Conservation (phyloP, 345 rosid species). For the Limnanthes douglasii region DNA sequence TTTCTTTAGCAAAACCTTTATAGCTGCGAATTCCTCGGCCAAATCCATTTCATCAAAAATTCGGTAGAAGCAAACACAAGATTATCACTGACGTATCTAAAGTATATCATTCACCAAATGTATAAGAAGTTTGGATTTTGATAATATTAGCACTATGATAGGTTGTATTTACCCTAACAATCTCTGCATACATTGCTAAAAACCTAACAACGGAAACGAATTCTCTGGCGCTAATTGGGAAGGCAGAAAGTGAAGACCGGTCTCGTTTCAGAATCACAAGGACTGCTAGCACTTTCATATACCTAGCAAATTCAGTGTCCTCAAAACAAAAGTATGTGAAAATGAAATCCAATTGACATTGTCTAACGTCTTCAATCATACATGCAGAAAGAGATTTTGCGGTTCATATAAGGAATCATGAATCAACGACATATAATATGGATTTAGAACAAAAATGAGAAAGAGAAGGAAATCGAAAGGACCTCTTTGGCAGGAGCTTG, state of each 20-base stretch:
- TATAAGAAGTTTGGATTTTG: not conserved
- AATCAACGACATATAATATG: no score
- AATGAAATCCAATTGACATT: not conserved
- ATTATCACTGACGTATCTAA: no score
- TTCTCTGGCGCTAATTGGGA: no score
- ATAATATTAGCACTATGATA: not conserved
- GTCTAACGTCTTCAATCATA: not conserved
- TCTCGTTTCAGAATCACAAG: no score
- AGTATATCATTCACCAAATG: not conserved
- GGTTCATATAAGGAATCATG: no score
- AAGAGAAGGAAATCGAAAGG: not conserved
- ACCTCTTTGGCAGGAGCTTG: slow-evolving; percentile 51
- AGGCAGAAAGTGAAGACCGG: no score
- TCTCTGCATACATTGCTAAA: no score
- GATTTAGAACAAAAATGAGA: not conserved
- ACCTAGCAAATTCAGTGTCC: not conserved
- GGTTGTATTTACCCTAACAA: no score
- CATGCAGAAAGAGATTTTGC: not conserved
- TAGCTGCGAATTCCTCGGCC: not conserved
- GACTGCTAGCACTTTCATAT: no score
- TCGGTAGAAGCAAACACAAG: not conserved
- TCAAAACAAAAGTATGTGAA: no score
- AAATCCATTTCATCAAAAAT: not conserved
- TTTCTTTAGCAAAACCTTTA: not conserved
- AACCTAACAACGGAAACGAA: no score